Percentiles rank a stretch among this genome's conserved stretches.
These are phyloP conservation scores for Suhomyces terraborum DNA, from an alignment of 1,139 yeast genomes.

Conservation along the genomic window DNA sequence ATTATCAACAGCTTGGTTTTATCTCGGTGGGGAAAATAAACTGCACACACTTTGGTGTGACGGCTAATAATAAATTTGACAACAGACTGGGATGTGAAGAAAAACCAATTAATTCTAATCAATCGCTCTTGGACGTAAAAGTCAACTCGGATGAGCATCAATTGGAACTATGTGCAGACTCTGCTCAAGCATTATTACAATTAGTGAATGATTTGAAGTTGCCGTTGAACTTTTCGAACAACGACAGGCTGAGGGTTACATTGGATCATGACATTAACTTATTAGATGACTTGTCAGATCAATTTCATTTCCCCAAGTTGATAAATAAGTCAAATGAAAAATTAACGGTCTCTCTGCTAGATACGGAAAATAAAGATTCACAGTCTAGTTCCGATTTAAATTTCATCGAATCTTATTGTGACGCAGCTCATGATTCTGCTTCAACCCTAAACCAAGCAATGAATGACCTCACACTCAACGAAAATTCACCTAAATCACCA, in stretches of 20 bases:
- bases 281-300: constrained; percentile 49
- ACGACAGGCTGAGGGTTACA: constrained; percentile 53
- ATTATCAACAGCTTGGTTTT: constrained; percentile 39
- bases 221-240: constrained; percentile 59
- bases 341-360: background rate
- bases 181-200: constrained; percentile 70
- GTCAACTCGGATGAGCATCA: constrained; percentile 52
- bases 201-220: constrained; percentile 70
- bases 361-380: background rate
- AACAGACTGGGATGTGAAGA: constrained; percentile 24
- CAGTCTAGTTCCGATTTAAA: constrained; percentile 4
- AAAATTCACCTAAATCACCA: background rate
- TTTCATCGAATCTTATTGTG: constrained; percentile 30
- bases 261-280: constrained; percentile 43
- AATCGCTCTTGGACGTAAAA: constrained; percentile 43
- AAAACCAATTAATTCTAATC: constrained; percentile 24
- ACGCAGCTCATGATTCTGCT: constrained; percentile 5
- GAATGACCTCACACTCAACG: constrained; percentile 6
- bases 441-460: constrained; percentile 10
- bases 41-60: constrained; percentile 44
- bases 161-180: constrained; percentile 79
- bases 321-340: background rate
- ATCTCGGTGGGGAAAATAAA: constrained; percentile 47
- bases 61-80: constrained; percentile 32
- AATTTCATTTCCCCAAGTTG: constrained; percentile 19